A percentile compares a stretch with the other conserved stretches of the same genome.
Evolutionary conservation across 257 asterid species (phyloP).

Genomic region (Nicotiana knightiana): DNA sequence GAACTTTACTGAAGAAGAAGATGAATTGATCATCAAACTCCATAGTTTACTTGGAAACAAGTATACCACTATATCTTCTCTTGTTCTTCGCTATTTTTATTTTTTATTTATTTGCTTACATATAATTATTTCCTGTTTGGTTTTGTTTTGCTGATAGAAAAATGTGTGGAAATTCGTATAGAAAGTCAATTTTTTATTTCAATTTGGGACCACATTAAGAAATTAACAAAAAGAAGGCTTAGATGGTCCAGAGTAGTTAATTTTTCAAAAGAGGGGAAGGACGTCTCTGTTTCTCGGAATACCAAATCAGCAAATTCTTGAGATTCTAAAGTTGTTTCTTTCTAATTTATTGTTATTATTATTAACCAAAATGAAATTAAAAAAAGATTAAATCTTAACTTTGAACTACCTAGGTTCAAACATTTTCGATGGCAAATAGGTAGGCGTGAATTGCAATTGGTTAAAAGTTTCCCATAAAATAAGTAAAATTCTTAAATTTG

Average conservation of each 20-base stretch:
- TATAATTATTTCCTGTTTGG: neutral
- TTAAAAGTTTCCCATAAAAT: neutral
- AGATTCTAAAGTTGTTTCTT: neutral
- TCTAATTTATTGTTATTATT: neutral
- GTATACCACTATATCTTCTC: constrained; percentile 21
- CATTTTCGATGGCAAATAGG: neutral
- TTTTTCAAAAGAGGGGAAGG: neutral
- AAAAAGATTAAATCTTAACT: neutral
- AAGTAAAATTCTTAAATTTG: neutral
- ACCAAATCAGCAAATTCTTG: neutral
- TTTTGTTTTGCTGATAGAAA: neutral
- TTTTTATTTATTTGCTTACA: neutral
- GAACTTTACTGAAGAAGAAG: constrained; percentile 77
- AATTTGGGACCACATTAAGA: constrained; percentile 19
- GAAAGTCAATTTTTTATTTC: neutral
- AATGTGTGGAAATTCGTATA: neutral
- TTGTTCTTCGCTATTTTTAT: neutral
- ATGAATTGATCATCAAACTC: constrained; percentile 76
- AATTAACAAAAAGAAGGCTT: constrained; percentile 2
- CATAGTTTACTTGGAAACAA: constrained; percentile 86
- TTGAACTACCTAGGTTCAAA: neutral
- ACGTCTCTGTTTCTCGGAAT: neutral
- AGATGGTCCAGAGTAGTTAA: constrained; percentile 16
- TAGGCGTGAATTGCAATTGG: neutral
- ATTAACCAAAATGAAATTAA: neutral